These are phyloP conservation scores for Ambrosia hybrid DNA, from an alignment of 140 eudicot species.

Conservation along the genomic window DNA sequence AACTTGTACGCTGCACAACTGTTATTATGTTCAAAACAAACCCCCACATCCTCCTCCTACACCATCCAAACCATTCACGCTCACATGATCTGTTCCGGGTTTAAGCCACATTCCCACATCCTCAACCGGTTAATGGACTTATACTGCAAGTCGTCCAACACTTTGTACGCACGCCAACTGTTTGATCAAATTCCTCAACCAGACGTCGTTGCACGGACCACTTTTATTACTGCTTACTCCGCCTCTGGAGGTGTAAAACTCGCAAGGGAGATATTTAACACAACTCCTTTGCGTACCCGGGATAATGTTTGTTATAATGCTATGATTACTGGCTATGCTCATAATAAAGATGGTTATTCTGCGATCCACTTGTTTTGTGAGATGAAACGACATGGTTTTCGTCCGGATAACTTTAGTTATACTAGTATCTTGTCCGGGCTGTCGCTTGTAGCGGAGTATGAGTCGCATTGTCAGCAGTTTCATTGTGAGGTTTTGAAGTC, in stretches of 20 bases:
- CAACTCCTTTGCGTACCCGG: constrained; percentile 2
- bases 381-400: constrained; percentile 20
- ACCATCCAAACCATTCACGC: constrained; percentile 15
- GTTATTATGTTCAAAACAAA: constrained; percentile 17
- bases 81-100: constrained; percentile 20
- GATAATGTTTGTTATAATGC: constrained; percentile 29
- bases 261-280: constrained; percentile 9
- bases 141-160: constrained; percentile 24
- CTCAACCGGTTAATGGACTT: constrained; percentile 29
- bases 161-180: constrained; percentile 29
- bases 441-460: constrained; percentile 28
- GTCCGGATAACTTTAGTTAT: constrained; percentile 24
- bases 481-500: constrained; percentile 33
- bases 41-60: neutral
- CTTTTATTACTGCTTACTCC: constrained; percentile 25
- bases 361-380: constrained; percentile 12
- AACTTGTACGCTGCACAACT: constrained; percentile 29
- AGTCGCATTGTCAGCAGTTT: constrained; percentile 24
- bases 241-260: constrained; percentile 11
- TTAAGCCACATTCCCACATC: constrained; percentile 21
- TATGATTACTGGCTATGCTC: constrained; percentile 25
- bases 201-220: constrained; percentile 27
- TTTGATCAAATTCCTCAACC: constrained; percentile 22
- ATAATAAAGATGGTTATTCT: constrained; percentile 19
- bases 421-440: constrained; percentile 20